Base-by-base conservation (phyloP, 2,329 filamentous ascomycete genomes). In the Botrytis squamosa region DNA sequence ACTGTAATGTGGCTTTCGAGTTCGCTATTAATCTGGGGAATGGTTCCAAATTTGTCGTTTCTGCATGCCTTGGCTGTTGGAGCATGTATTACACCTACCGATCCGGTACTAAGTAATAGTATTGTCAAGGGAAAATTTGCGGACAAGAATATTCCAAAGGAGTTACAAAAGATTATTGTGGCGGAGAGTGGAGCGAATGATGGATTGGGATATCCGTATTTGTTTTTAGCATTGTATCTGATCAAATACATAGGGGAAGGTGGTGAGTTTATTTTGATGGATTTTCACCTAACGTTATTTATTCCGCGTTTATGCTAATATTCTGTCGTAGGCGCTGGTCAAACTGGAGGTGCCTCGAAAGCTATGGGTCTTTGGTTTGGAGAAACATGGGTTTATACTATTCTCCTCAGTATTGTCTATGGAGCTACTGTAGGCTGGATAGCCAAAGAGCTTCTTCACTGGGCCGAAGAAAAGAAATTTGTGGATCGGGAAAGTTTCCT, bases 101-200 rank as follows among this genome's bases (percentile, higher is more conserved):
- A 98, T 79, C 95, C 95, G 0, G 90, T 97, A 1, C 83, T 97
- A 55, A 95, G 92, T 25, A 95, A 96, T 76, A 92, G 92, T 4
- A 97, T 97, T 73, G 93, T 97, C 64, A 97, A 97, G 84, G 94
- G 94, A 46, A 95, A 93, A 78, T 98, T 97, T 80, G 95, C 95
- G 1, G 94, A 97, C 79, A 92, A 94, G 79, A 96, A 97, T 80
- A 91, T 97, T 29, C 94, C 95, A 0, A 91, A 90, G 73, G 88
- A 91, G 42, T 84, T 98, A 67, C 94, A 97, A 84, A 90, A 92
- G 76, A 93, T 94, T 77, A 93, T 94, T 79, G 88, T 92, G 67
- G 91, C 80, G 3, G 94, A 98, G 83, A 94, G 92, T 0, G 95
- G 94, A 2, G 92, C 93, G 1, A 97, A 97, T 79, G 94, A 97